Evolutionary conservation across 371 early-diverging fungal genomes (phyloP), one percentile per base, ranked within the genome.

Genomic region (Aphelidium insulamus): DNA sequence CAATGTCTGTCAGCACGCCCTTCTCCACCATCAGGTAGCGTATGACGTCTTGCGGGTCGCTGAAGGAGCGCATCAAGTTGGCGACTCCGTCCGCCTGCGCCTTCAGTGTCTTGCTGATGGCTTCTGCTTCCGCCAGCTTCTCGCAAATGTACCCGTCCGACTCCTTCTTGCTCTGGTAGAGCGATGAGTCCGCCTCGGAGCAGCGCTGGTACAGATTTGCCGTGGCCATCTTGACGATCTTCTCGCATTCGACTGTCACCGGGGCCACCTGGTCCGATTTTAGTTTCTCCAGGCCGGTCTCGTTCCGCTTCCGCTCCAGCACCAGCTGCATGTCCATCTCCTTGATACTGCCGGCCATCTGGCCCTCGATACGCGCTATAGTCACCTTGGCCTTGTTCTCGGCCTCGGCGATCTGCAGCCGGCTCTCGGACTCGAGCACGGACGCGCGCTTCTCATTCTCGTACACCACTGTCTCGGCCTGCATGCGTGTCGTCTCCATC

Each of bases 1-100:
- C 64, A 20, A 63, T 45, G 7, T 57, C 50, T 26, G 45, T 41
- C 37, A 43, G 57, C 21, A 53, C 28, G 24, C 62, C 62, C 15
- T 44, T 35, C 26, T 63, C 60, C 29, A 63, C 34, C 64, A 63
- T 63, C 26, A 59, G 24, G 39, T 55, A 62, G 32, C 57, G 53
- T 21, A 59, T 30, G n/a, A 43, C 41, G n/a, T 48, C 44, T 16
- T 11, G 23, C 16, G 30, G 30, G 40, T 55, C 49, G n/a, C n/a
- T n/a, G 35, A 62, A 60, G 4, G 58, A 47, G 5, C 29, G 14
- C 11, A 40, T 38, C n/a, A 58, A 23, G 9, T 36, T 37, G 6
- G 36, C 26, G 12, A 62, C 21, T 41, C 52, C 54, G 20, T 37
- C 32, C 22, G 54, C 51, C 38, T 62, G 50, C n/a, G 59, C 62